These are phyloP conservation scores for Cryphonectria naterciae DNA, from an alignment of 2,329 filamentous ascomycete genomes.

Conservation along the genomic window DNA sequence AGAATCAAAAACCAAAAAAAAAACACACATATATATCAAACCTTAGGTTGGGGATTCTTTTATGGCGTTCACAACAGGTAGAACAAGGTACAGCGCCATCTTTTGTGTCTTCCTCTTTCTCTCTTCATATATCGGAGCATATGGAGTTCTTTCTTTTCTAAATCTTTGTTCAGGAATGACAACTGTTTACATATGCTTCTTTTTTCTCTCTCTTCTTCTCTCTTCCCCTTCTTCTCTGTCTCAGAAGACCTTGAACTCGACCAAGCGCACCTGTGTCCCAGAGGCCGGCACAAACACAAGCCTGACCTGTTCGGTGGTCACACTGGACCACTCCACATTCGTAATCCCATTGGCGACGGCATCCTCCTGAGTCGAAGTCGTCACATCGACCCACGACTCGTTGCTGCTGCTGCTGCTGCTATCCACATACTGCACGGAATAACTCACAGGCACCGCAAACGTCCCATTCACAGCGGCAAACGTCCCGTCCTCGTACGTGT, in stretches of 20 bases:
- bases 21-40: too few relatives aligned
- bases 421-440: conserved; percentile 36
- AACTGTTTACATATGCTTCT: background rate
- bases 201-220: background rate
- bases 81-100: background rate
- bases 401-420: conserved; percentile 9
- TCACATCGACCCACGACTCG: conserved; percentile 38
- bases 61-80: background rate
- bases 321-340: conserved; percentile 36
- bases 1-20: background rate
- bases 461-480: conserved; percentile 21
- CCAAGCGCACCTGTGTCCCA: conserved; percentile 40
- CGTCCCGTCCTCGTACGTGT: conserved; percentile 23
- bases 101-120: background rate
- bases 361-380: conserved; percentile 29
- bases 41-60: background rate
- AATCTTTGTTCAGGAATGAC: background rate
- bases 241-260: conserved; percentile 43
- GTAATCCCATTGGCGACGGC: conserved; percentile 44
- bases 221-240: background rate
- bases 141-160: background rate
- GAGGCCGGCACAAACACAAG: conserved; percentile 39
- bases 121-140: background rate
- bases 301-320: conserved; percentile 36
- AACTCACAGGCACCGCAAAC: conserved; percentile 36